Evolutionary conservation across 2,329 filamentous ascomycete species (phyloP), one percentile per base, ranked within the genome.

Genomic region (Fusarium burgessii): DNA sequence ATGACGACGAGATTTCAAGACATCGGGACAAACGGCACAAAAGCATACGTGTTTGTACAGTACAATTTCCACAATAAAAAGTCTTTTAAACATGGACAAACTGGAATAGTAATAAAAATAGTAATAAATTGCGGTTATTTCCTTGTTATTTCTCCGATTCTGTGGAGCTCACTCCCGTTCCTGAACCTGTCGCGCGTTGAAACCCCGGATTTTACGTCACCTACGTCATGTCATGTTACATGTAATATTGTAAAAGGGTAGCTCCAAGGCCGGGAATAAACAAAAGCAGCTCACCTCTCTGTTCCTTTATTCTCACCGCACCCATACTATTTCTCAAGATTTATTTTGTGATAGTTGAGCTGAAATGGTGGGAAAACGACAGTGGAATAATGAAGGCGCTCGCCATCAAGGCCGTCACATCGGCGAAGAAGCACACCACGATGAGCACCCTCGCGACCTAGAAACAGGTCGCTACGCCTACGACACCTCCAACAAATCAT

Each of bases 331-430:
- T 18, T 15, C 7, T 23, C 10, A 17, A 15, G 17, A 2, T 12
- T 17, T 6, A 1, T 20, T 20, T 2, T 8, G 32, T 13, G 8
- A 25, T 29, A 7, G 6, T 32, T 45, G 15, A 15, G 15, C 23
- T 38, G n/a, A 20, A 17, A 74, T 76, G 74, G 74, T 76, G 41
- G 74, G 74, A 11, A 76, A 71, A 52, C 57, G 74, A 51, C 65
- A 58, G 20, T 66, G 72, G 58, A 61, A 57, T 3, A 23, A 52
- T 2, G 43, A 67, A 29, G 58, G 47, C 9, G 6, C 58, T 50
- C 70, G 62, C 17, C 70, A 58, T 58, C 55, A 58, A 6, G 67
- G 57, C 25, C 57, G 59, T 25, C 45, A 62, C 23, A 43, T 64
- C n/a, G 68, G 54, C 46, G 51, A 65, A 15, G 59, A 67, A 49